These are phyloP conservation scores for Litchi chinensis DNA, from an alignment of 345 rosid species.

Conservation along the genomic window DNA sequence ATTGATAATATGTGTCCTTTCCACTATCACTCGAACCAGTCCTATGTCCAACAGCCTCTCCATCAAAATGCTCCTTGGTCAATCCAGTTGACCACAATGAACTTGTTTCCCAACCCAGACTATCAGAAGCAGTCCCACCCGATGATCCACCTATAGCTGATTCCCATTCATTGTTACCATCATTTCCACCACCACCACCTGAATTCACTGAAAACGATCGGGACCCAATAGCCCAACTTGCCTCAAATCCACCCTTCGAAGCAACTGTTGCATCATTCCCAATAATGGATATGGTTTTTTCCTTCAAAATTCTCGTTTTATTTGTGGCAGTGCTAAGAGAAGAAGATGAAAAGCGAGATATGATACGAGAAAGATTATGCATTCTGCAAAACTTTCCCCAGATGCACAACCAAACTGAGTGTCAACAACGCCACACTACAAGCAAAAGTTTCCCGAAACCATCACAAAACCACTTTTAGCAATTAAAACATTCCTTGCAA, in stretches of 20 bases:
- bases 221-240: constrained; percentile 15
- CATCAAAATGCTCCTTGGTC: constrained; percentile 91
- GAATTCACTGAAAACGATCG: constrained; percentile 48
- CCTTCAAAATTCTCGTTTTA: constrained; percentile 29
- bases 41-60: constrained; percentile 49
- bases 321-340: constrained; percentile 32
- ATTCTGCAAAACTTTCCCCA: constrained; percentile 22
- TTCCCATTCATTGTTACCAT: constrained; percentile 42
- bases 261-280: constrained; percentile 17
- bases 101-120: constrained; percentile 67
- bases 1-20: constrained; percentile 26
- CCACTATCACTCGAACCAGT: constrained; percentile 28
- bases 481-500: not conserved
- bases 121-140: constrained; percentile 39
- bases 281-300: constrained; percentile 2
- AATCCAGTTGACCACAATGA: constrained; percentile 92
- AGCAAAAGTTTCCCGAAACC: constrained; percentile 10
- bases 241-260: constrained; percentile 20
- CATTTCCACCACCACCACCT: constrained; percentile 40
- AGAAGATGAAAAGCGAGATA: constrained; percentile 49
- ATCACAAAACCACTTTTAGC: constrained; percentile 2
- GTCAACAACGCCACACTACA: not conserved
- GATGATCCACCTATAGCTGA: constrained; percentile 39
- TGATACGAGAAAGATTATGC: constrained; percentile 46
- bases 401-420: not conserved